A percentile compares a stretch with the other conserved stretches of the same genome.
Conservation (phyloP, 208 protist species). For the Trypanosoma platydactyli region DNA sequence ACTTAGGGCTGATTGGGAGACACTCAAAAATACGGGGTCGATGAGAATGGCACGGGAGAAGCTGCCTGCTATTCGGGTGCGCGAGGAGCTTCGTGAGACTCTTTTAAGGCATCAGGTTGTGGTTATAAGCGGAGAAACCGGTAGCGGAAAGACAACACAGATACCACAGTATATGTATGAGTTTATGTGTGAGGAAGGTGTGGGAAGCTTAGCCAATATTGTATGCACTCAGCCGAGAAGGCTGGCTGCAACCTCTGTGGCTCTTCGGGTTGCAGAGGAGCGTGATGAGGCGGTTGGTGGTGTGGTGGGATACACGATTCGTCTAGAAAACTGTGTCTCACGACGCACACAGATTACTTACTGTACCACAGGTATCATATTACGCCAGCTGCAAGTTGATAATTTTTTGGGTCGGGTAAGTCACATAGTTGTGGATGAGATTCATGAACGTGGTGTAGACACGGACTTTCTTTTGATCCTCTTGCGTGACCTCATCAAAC, state of each 20-base stretch:
- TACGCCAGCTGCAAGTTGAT: slow-evolving; percentile 88
- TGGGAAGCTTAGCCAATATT: slow-evolving; percentile 88
- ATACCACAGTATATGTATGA: slow-evolving; percentile 96
- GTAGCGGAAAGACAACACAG: slow-evolving; percentile 98
- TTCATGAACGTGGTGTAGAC: slow-evolving; percentile 97
- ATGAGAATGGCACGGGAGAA: slow-evolving; percentile 47
- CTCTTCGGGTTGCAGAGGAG: slow-evolving; percentile 92
- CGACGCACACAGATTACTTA: slow-evolving; percentile 89
- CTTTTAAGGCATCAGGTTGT: slow-evolving; percentile 84
- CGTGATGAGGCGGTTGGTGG: slow-evolving; percentile 88
- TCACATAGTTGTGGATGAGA: slow-evolving; percentile 95
- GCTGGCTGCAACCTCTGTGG: slow-evolving; percentile 93
- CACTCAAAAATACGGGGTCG: slow-evolving; percentile 47
- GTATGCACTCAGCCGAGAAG: slow-evolving; percentile 94
- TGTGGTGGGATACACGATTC: slow-evolving; percentile 92
- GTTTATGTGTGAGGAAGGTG: slow-evolving; percentile 85
- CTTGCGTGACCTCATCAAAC: slow-evolving; percentile 81
- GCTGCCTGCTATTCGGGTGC: slow-evolving; percentile 73
- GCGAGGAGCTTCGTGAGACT: slow-evolving; percentile 61
- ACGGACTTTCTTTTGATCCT: slow-evolving; percentile 95
- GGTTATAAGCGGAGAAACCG: slow-evolving; percentile 96
- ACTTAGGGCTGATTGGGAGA: slow-evolving; percentile 62
- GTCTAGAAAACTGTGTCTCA: slow-evolving; percentile 90
- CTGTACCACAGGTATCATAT: slow-evolving; percentile 94
- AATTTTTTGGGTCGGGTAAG: slow-evolving; percentile 86